Evolutionary conservation across 371 early-diverging fungal genomes (phyloP), one percentile per base, ranked within the genome.

Genomic region (Mortierella sp.): DNA sequence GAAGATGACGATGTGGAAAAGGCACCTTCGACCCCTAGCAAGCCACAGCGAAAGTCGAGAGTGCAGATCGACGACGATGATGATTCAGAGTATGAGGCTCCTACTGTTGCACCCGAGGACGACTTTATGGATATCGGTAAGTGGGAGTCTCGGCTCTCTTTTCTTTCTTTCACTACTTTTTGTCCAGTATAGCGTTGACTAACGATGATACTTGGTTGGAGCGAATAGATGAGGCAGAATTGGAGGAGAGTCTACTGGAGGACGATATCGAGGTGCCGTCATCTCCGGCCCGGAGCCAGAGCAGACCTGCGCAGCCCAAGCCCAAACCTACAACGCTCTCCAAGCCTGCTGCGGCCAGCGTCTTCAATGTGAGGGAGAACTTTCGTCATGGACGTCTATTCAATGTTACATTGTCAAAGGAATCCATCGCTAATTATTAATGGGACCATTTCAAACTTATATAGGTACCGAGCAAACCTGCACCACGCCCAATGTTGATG

Each of bases 71-170:
- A 88, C 53, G 85, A 89, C 73, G 85, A 88, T 69, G 80, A 78
- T 54, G 87, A 88, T 28, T 88, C 89, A 57, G 79, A 88, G 61
- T 87, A 90, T 53, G 87, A 88, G 72, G 83, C 82, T 0, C 81
- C 80, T 14, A 61, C 72, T 21, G 82, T 73, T 0, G 75, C 67
- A 14, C 54, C 61, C 21, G 80, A 85, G 31, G 89, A 89, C 10
- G 88, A 87, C 61, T 83, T 85, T 54, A 87, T 86, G 78, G 83
- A 87, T 3, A 73, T 83, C 50, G 82, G 80, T 87, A 86, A 55
- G 77, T 72, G 19, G 37, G 40, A 4, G 28, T 21, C 40, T 48
- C 51, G 64, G 44, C 14, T 8, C 57, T 11, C 34, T 37, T 26
- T 53, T 40, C 9, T 28, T 73, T 50, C 6, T 40, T 34, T 53